These are phyloP conservation scores for Cadophora luteo-olivacea DNA, from an alignment of 2,329 filamentous ascomycete species.

Conservation along the genomic window DNA sequence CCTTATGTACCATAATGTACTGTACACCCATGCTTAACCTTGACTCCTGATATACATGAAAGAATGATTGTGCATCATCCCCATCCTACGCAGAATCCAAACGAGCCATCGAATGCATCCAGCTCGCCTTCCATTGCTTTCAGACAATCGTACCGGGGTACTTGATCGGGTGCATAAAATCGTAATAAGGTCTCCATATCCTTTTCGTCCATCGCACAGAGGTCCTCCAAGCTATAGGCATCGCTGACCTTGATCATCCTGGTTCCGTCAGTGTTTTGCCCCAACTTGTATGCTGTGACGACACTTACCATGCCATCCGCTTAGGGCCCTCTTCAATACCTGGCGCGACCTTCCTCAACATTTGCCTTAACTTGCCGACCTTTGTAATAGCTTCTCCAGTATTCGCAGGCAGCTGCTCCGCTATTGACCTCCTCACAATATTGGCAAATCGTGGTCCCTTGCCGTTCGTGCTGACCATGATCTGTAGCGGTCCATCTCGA, in stretches of 20 bases:
- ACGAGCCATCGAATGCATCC: conserved; percentile 43
- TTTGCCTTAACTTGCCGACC: conserved; percentile 80
- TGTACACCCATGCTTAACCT: conserved; percentile 1
- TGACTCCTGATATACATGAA: conserved; percentile 16
- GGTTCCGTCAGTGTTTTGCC: conserved; percentile 43
- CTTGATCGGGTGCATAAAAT: conserved; percentile 69
- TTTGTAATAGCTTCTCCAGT: conserved; percentile 86
- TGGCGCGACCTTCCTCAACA: conserved; percentile 79
- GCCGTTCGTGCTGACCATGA: conserved; percentile 99
- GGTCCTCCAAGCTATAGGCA: conserved; percentile 81
- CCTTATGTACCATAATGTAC: conserved; percentile 15
- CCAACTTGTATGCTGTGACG: background rate
- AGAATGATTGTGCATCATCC: conserved; percentile 28
- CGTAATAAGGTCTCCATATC: conserved; percentile 84
- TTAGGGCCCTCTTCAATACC: conserved; percentile 76
- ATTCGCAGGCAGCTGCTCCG: conserved; percentile 74
- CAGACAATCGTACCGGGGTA: conserved; percentile 62
- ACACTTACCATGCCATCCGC: conserved; percentile 82
- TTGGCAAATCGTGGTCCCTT: conserved; percentile 92
- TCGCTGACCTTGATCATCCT: conserved; percentile 96
- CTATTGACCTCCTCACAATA: conserved; percentile 83
- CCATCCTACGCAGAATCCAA: conserved; percentile 45
- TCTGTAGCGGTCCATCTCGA: conserved; percentile 91
- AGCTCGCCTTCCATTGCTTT: conserved; percentile 54
- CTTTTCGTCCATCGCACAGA: conserved; percentile 80